Base-by-base conservation (phyloP, 805 yeast species). In the Metschnikowia chrysomelidarum region DNA sequence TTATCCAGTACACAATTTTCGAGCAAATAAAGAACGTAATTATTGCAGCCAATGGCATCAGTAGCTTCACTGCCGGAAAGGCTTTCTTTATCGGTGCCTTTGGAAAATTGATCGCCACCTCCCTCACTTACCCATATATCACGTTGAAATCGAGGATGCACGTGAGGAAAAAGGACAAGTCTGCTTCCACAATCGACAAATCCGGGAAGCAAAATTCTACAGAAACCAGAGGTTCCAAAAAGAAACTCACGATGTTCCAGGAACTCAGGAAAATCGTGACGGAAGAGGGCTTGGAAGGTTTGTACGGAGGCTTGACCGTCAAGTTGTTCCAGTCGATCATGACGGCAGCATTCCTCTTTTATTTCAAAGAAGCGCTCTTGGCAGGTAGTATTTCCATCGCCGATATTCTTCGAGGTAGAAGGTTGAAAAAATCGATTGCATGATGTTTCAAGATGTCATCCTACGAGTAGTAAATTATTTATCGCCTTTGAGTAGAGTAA, bases 91-190 rank as follows among this genome's bases (percentile, higher is more conserved):
- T 88, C 40, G 98, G 98, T 17, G 96, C 96, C 1, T 57, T 89
- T 27, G 94, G 96, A 17, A 89, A 89, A 63, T 71, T 89, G 46
- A 71, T 84, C 38, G 95, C 97, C n/a, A 89, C 96, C 9, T 71
- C 82, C 17, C 72, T 80, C 38, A 89, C 98, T 0, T 89, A 89
- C 59, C 98, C 98, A 3, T 87, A 87, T 60, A 81, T 88, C 54
- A 89, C 97, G 4, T 65, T 89, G 54, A 86, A 91, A 62, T 71
- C 95, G 5, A 81, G 96, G 56, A 80, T 87, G 84, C 96, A 88
- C 63, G 64, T 87, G 40, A 62, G 59, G 50, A 73, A 72, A 53
- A 68, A 69, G 46, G 21, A 19, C 13, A 26, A 34, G 18, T 26
- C n/a, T 7, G 35, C 41, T 17, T 50, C 49, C 23, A 36, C 47